phyloP scores from a whole-genome alignment of 202 grass and related monocot genomes.

The Carex sylvatica region DNA sequence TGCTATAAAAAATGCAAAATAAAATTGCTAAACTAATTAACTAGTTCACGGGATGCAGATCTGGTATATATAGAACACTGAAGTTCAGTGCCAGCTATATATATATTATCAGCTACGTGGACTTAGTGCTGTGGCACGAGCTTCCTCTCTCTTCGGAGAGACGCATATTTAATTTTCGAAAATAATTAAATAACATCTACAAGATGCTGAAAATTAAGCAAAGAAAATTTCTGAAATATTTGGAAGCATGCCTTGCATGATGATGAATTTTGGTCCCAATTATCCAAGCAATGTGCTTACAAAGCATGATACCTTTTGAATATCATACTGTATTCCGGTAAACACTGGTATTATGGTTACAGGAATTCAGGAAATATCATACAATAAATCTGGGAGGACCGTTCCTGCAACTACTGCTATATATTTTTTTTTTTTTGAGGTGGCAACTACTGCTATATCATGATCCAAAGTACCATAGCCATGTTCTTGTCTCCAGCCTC shows the following conservation, averaged over 20 bases:
- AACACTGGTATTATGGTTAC: neutral
- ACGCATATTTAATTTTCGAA: no score
- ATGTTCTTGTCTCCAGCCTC: neutral
- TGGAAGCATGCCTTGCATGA: neutral
- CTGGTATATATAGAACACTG: neutral
- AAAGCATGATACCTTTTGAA: no score
- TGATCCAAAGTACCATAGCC: neutral
- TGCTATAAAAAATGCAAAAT: neutral
- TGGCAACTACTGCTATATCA: neutral
- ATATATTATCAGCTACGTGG: neutral
- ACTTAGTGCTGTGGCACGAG: no score
- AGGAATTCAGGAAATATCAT: slow-evolving; percentile 2
- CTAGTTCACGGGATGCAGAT: neutral
- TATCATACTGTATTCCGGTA: no score
- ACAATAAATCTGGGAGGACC: neutral
- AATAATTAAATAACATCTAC: no score
- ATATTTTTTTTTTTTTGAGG: no score
- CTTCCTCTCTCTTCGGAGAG: no score
- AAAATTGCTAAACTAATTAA: neutral
- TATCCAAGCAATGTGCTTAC: neutral
- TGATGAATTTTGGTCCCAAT: neutral
- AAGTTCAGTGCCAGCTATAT: neutral
- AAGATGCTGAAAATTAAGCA: neutral
- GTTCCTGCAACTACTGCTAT: neutral
- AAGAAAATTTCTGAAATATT: neutral